Evolutionary conservation across 148 eudicot species (phyloP).

Genomic region (Rhododendron williamsianum): DNA sequence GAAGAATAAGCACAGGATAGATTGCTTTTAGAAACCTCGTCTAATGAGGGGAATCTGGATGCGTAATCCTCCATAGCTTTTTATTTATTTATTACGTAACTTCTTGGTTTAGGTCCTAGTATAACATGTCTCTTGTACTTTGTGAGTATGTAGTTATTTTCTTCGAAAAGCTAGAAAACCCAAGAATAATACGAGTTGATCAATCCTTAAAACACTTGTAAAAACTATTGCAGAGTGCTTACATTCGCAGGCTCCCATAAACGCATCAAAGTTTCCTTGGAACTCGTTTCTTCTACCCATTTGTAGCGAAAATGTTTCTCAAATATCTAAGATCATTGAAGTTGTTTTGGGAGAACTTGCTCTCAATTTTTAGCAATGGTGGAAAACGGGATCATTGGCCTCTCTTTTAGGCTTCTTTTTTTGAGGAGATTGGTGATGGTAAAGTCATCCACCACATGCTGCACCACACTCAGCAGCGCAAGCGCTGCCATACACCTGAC

Average conservation of each 20-base stretch:
- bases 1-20: not conserved
- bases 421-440: not conserved
- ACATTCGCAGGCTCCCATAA: not conserved
- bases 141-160: not conserved
- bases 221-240: not conserved
- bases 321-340: not conserved
- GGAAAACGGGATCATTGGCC: not conserved
- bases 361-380: not conserved
- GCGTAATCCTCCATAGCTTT: not conserved
- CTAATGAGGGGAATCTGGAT: not conserved
- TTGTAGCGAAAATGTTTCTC: not conserved
- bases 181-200: not conserved
- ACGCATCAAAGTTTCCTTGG: not conserved
- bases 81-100: not conserved
- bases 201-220: not conserved
- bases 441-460: constrained; percentile 17
- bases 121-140: not conserved
- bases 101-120: not conserved
- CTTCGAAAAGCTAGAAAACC: not conserved
- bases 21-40: not conserved
- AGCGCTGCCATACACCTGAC: constrained; percentile 2
- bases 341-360: not conserved
- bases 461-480: constrained; percentile 16
- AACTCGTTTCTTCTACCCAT: not conserved
- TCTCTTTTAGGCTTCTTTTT: not conserved